Base-by-base conservation (phyloP, 116 monocot genomes). In the Zostera marina region DNA sequence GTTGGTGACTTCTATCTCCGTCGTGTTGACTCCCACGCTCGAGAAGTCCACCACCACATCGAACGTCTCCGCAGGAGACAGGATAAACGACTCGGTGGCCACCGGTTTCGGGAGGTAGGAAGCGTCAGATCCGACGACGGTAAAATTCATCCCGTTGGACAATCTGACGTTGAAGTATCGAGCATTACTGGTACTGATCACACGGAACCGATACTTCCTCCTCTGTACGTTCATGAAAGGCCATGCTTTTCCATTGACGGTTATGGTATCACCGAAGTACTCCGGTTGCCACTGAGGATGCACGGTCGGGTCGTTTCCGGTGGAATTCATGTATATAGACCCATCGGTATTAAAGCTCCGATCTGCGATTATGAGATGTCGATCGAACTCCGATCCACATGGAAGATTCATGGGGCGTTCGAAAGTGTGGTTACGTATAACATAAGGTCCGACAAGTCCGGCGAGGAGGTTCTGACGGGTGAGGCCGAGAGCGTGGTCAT, bases 271-370 rank as follows among this genome's bases (percentile, higher is more conserved):
- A 39, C 94, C 84, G 53, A 84, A 88, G 73, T 84, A 93, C 77
- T 87, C 87, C 10, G 92, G 92, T 63, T 83, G 87, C 92, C 92
- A 92, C 47, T 94, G 84, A 9, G 94, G 93, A 71, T 94, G 93
- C 60, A 88, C 71, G 42, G 25, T 13, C 0, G 93, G 93, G 60
- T 79, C 74, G 68, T 78, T 49, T 12, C 94, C 93, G 2, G 88
- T 88, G 67, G 69, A 57, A 59, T 94, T 94, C 68, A 94, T 66
- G 75, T 76, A 94, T 63, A 94, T 44, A 24, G 88, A 72, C 51
- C 93, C 93, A 56, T 94, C 79, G 8, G 54, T 41, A 48, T 39
- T 11, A 73, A 88, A 94, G 63, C 62, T 74, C 19, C 88, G 74
- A 26, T 76, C 76, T 42, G 64, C 67, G 59, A 76, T 38, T 0